Conservation (phyloP, 2,329 filamentous ascomycete genomes). For the Metarhizium robertsii region DNA sequence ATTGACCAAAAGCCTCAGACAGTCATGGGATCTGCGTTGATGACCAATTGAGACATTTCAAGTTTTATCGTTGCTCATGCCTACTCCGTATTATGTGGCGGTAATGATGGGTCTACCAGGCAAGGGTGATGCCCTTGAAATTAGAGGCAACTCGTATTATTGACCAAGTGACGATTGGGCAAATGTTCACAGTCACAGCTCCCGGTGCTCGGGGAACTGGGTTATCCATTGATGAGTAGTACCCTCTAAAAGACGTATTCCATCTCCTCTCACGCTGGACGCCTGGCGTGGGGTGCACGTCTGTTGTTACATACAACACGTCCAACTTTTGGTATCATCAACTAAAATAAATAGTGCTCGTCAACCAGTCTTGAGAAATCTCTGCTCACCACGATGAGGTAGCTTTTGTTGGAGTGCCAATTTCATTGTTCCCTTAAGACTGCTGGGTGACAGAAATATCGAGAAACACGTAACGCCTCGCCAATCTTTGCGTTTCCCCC, state of each 20-base stretch:
- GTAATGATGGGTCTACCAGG: too few species aligned
- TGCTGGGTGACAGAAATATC: not conserved
- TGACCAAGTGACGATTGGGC: too few species aligned
- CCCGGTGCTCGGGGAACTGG: too few species aligned
- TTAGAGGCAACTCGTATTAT: too few species aligned
- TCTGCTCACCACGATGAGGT: not conserved
- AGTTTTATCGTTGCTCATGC: too few species aligned
- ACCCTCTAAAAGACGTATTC: not conserved
- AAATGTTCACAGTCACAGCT: too few species aligned
- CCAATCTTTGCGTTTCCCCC: not conserved
- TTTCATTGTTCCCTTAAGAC: not conserved
- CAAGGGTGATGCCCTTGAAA: too few species aligned
- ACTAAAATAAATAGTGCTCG: not conserved
- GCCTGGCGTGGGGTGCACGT: not conserved
- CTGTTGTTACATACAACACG: not conserved
- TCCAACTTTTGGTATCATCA: not conserved
- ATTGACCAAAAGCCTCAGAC: too few species aligned
- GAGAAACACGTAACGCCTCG: not conserved
- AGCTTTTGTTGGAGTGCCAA: not conserved
- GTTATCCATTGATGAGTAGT: not conserved
- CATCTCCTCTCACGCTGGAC: too few species aligned
- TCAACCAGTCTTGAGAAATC: not conserved
- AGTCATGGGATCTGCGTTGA: too few species aligned
- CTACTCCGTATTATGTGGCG: too few species aligned
- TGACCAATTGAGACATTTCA: too few species aligned